Evolutionary conservation across 139 green algal genomes (phyloP).

Genomic region (Micromonas pusilla): DNA sequence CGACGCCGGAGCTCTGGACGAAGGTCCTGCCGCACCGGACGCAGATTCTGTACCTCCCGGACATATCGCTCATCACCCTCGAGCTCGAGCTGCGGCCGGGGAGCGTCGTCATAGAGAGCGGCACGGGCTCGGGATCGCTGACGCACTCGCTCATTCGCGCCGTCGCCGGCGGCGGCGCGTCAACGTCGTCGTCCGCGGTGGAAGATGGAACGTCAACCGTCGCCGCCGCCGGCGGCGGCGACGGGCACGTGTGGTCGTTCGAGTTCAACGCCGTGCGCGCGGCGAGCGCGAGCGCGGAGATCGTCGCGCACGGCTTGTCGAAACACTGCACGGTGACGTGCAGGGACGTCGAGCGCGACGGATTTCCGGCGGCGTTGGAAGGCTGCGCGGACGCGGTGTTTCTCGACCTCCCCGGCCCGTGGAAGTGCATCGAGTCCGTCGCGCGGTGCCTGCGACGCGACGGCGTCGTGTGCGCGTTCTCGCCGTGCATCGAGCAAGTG

Average conservation of each 20-base stretch:
- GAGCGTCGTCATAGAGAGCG: conserved; percentile 37
- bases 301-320: conserved; percentile 41
- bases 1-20: conserved; percentile 88
- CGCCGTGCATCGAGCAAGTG: conserved; percentile 97
- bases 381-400: conserved; percentile 76
- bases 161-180: conserved; percentile 46
- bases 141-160: conserved; percentile 81
- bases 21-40: conserved; percentile 66
- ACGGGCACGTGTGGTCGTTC: conserved; percentile 82
- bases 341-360: conserved; percentile 72
- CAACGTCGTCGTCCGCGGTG: not conserved
- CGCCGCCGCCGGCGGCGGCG: too few relatives aligned
- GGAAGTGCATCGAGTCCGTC: conserved; percentile 63
- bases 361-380: conserved; percentile 65
- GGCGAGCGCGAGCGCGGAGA: conserved; percentile 47
- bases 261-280: conserved; percentile 81
- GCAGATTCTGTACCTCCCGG: conserved; percentile 60
- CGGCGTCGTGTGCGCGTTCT: conserved; percentile 86
- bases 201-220: too few relatives aligned
- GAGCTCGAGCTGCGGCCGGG: conserved; percentile 80
- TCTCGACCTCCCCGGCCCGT: conserved; percentile 88
- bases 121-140: conserved; percentile 83
- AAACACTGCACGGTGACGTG: conserved; percentile 44
- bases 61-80: conserved; percentile 57
- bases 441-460: conserved; percentile 57